Conservation (phyloP, 1,284 basidiomycete genomes). For the Naganishia sp. region DNA sequence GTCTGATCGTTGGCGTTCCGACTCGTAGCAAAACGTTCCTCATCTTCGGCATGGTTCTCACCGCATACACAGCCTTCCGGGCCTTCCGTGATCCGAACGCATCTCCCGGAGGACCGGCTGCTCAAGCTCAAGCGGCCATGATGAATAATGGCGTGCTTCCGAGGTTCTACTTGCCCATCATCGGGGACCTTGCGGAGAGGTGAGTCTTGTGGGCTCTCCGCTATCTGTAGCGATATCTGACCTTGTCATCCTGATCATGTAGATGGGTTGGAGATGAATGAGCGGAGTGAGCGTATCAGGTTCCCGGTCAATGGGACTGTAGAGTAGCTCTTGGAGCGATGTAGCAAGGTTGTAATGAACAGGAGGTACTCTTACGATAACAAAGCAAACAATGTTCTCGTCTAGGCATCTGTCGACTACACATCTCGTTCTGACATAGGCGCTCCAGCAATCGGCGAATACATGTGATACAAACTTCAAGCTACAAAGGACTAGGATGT, state of each 20-base stretch:
- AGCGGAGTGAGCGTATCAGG: background rate
- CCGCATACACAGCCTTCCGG: conserved; percentile 54
- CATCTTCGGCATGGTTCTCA: conserved; percentile 36
- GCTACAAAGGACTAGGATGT: background rate
- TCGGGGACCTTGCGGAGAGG: conserved; percentile 69
- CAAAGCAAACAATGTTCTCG: too few relatives aligned
- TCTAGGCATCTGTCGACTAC: too few relatives aligned
- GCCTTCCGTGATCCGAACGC: conserved; percentile 67
- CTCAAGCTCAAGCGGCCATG: conserved; percentile 6
- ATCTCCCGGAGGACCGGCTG: background rate
- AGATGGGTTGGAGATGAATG: conserved; percentile 35
- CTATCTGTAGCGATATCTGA: background rate
- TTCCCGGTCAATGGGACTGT: background rate
- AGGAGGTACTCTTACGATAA: background rate
- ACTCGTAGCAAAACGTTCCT: conserved; percentile 28
- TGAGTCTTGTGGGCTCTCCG: background rate
- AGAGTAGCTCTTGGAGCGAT: background rate
- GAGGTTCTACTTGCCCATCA: conserved; percentile 65
- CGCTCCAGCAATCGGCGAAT: too few relatives aligned
- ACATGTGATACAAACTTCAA: background rate
- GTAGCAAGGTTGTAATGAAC: background rate
- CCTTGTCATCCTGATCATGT: background rate
- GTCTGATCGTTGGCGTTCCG: conserved; percentile 36
- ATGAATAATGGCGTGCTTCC: conserved; percentile 55
- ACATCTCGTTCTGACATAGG: too few relatives aligned